Conservation (phyloP, 306 rosid genomes). For the Vigna reflexopilosa region DNA sequence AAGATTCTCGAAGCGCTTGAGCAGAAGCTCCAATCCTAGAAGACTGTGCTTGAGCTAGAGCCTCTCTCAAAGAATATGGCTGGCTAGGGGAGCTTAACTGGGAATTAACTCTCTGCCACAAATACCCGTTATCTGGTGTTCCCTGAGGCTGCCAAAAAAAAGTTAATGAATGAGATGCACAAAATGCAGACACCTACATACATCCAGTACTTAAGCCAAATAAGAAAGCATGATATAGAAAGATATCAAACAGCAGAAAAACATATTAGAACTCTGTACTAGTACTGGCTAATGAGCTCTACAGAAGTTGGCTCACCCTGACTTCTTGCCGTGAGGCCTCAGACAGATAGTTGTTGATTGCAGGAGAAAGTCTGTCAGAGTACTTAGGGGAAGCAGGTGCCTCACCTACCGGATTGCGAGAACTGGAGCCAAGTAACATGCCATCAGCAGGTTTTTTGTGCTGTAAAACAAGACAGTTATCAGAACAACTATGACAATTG, state of each 20-base stretch:
- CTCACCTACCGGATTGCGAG: slow-evolving; percentile 91
- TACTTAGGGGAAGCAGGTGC: slow-evolving; percentile 92
- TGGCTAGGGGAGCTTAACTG: slow-evolving; percentile 98
- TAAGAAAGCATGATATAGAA: slow-evolving; percentile 21
- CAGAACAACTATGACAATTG: slow-evolving; percentile 28
- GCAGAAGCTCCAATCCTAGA: slow-evolving; percentile 99
- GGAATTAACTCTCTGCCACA: slow-evolving; percentile 97
- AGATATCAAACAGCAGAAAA: slow-evolving; percentile 12
- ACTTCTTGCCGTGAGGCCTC: slow-evolving; percentile 99
- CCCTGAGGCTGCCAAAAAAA: slow-evolving; percentile 88
- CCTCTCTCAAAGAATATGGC: slow-evolving; percentile 99
- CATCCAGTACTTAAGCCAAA: slow-evolving; percentile 22
- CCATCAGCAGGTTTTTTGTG: slow-evolving; percentile 96
- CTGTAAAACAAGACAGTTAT: slow-evolving; percentile 62
- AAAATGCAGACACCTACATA: slow-evolving; percentile 34
- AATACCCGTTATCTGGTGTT: slow-evolving; percentile 90
- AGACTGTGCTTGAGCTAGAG: slow-evolving; percentile 98
- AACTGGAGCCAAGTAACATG: slow-evolving; percentile 91
- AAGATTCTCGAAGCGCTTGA: slow-evolving; percentile 96
- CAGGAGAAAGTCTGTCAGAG: slow-evolving; percentile 96
- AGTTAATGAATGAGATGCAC: slow-evolving; percentile 39
- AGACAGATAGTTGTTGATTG: slow-evolving; percentile 92
- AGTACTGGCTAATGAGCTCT: slow-evolving; percentile 33
- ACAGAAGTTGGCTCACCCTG: slow-evolving; percentile 68
- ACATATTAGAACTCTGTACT: neutral